A percentile compares a stretch with the other conserved stretches of the same genome.
Evolutionary conservation across 2,329 filamentous ascomycete species (phyloP).

Genomic region (Aspergillus ochraceoroseus): DNA sequence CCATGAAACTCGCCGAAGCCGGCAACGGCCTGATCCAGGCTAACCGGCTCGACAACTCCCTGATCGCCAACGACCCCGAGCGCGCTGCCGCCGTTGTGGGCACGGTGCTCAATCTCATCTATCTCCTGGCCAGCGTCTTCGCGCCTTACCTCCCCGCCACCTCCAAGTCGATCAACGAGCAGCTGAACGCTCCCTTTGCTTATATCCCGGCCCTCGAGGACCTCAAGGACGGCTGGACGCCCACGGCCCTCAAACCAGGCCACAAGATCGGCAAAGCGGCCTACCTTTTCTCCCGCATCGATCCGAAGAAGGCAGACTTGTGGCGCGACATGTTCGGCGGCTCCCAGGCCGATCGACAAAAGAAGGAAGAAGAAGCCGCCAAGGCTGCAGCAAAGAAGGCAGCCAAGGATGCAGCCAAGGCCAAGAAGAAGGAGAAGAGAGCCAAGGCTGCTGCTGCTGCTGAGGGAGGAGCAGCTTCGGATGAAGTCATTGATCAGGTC

Average conservation of each 20-base stretch:
- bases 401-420: slow-evolving; percentile 39
- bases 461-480: slow-evolving; percentile 23
- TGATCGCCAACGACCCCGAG: slow-evolving; percentile 56
- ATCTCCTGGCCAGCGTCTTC: slow-evolving; percentile 72
- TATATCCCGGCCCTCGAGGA: slow-evolving; percentile 54
- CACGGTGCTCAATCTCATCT: slow-evolving; percentile 75
- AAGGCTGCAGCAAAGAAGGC: slow-evolving; percentile 39
- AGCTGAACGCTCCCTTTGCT: slow-evolving; percentile 60
- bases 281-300: slow-evolving; percentile 79
- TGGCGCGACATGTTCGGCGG: slow-evolving; percentile 75
- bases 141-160: slow-evolving; percentile 84
- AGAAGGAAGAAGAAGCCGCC: slow-evolving; percentile 57
- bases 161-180: slow-evolving; percentile 66
- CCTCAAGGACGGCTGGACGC: slow-evolving; percentile 58
- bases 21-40: slow-evolving; percentile 59
- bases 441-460: slow-evolving; percentile 32
- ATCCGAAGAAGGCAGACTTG: slow-evolving; percentile 72
- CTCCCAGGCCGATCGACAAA: slow-evolving; percentile 60
- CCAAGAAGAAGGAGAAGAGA: slow-evolving; percentile 40
- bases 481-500: slow-evolving; percentile 39
- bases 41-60: slow-evolving; percentile 57
- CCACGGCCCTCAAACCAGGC: slow-evolving; percentile 57
- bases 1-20: slow-evolving; percentile 54
- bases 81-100: slow-evolving; percentile 63
- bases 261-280: slow-evolving; percentile 77